Base-by-base conservation (phyloP, 2,329 filamentous ascomycete species). In the Cladosporium sp. region DNA sequence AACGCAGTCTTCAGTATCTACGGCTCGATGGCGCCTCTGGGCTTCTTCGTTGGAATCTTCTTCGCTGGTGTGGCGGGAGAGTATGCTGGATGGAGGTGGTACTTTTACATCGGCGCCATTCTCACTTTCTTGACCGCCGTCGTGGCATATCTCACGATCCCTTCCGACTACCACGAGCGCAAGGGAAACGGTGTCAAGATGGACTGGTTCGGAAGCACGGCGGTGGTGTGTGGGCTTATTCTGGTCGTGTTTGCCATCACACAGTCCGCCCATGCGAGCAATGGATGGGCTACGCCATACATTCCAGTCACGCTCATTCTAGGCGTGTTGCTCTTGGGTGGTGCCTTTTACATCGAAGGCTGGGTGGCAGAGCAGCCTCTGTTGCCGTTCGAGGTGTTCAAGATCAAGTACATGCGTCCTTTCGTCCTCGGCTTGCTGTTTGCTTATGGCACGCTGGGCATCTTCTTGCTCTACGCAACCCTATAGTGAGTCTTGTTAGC, bases 221-320 rank as follows among this genome's bases (percentile, higher is more conserved):
- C 88, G 15, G 88, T 89, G 18, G 83, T 91, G 0, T 82, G 84
- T 0, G 91, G 89, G 0, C 77, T 93, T 14, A 82, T 90, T 1
- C 82, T 95, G 30, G 81, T 92, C 10, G 88, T 92, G 0, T 94
- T 89, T 71, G 89, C 91, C 0, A 85, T 95, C 61, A 93, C 91
- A 0, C 88, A 92, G 58, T 88, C 88, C 8, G 85, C 88, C 0
- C 87, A 92, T 74, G 90, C 90, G 0, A 85, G 88, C 0, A 75
- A 87, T 2, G 86, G 88, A 1, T 94, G 91, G 90, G 80, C 77
- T n/a, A 92, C 89, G 0, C 88, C 90, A 1, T 92, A 92, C 70
- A 88, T 94, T 44, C 85, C 86, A 49, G 80, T 88, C 11, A 86
- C 87, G 0, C 85, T 94, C 57, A 78, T 88, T 3, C 47, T 90